Base-by-base conservation (phyloP, 495 filamentous ascomycete species). In the Hypoxylon cercidicola region DNA sequence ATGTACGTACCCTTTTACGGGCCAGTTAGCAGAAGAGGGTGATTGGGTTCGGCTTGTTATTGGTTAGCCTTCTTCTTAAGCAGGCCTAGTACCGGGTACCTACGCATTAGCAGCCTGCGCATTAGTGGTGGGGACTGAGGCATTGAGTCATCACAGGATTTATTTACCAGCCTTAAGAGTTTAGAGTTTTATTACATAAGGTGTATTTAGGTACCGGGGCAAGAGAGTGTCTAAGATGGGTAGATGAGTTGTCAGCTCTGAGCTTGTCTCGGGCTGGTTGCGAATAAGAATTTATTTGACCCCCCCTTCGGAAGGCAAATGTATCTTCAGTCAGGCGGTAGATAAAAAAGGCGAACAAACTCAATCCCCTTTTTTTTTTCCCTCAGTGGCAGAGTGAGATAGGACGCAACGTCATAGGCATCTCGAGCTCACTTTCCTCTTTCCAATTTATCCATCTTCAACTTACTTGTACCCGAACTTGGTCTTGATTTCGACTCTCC, bases 341-440 rank as follows among this genome's bases (percentile, higher is more conserved):
- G 55, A 45, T 30, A 58, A 50, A 55, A 43, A 59, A 55, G 53
- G 45, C 53, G 48, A 67, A 62, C 53, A 67, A 62, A 40, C 47
- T 48, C 40, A n/a, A 19, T 40, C 19, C 50, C n/a, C 44, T 59
- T 43, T 49, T 48, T 53, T 43, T 28, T 37, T 10, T 32, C 4
- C 4, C 30, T 4, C 34, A 37, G 59, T 63, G 54, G 54, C 53
- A 68, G 28, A 59, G 34, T n/a, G 10, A n/a, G 3, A 37, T 37
- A 11, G 13, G 55, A 55, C 41, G 23, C 49, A 62, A 68, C 65
- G 65, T 68, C 65, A 68, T 63, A 63, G 60, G 44, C 45, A 35
- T 39, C 30, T 30, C 40, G 43, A 25, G 34, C 41, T 52, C 25
- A 13, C 16, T 56, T 49, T 57, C 43, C 25, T 44, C 23, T 39